Conservation (phyloP, 2,329 filamentous ascomycete genomes). For the Neophaeococcomyces aloes region DNA sequence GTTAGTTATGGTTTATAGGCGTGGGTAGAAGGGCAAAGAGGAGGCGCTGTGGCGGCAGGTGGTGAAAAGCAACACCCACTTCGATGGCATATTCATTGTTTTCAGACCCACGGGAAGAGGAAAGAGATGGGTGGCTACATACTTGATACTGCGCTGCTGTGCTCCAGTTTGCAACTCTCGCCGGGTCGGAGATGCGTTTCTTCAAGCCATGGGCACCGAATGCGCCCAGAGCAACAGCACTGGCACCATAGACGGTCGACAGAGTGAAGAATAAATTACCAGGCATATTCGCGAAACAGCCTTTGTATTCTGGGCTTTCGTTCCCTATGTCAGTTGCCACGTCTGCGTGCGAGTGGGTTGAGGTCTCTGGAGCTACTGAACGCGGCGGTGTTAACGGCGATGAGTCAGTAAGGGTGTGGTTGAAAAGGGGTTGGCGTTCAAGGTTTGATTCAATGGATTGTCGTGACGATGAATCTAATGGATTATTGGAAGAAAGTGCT, state of each 20-base stretch:
- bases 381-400: too few species aligned
- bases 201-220: conserved; percentile 61
- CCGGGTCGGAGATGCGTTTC: conserved; percentile 48
- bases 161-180: conserved; percentile 48
- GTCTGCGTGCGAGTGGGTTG: neutral
- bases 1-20: neutral
- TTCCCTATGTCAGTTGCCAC: too few species aligned
- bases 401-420: too few species aligned
- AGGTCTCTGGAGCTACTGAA: neutral
- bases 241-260: conserved; percentile 52
- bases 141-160: conserved; percentile 62
- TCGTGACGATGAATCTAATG: neutral
- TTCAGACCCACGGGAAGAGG: neutral
- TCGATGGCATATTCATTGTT: neutral
- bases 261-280: conserved; percentile 44
- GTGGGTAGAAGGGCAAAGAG: neutral
- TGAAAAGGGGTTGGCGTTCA: too few species aligned
- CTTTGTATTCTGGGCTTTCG: neutral
- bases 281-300: neutral
- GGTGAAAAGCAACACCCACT: neutral
- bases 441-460: too few species aligned
- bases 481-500: neutral
- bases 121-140: conserved; percentile 10
- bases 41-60: neutral
- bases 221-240: conserved; percentile 51